Conservation (phyloP, 1,284 basidiomycete species). For the Papiliotrema laurentii region DNA sequence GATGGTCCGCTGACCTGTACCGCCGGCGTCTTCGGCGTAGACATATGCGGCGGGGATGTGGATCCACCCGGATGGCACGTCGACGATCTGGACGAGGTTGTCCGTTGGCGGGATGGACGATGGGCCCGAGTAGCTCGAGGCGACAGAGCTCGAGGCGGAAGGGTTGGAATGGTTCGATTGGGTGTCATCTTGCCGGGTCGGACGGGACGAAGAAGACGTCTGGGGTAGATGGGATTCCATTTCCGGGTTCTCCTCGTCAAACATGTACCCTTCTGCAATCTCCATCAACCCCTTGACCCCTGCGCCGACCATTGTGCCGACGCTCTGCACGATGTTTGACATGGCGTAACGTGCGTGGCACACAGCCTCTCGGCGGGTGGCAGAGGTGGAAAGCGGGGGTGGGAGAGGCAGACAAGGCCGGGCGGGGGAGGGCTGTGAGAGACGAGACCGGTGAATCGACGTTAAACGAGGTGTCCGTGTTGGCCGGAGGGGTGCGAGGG, state of each 20-base stretch:
- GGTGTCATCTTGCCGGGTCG: constrained; percentile 6
- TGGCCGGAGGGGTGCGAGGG: not conserved
- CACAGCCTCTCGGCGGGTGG: not conserved
- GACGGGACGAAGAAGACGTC: not conserved
- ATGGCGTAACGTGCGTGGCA: constrained; percentile 10
- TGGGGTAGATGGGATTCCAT: not conserved
- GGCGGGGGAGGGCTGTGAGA: too few relatives aligned
- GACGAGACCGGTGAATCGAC: too few relatives aligned
- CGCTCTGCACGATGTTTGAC: constrained; percentile 30
- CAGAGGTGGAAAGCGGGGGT: not conserved
- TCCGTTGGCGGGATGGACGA: constrained; percentile 9
- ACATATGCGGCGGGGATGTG: constrained; percentile 44
- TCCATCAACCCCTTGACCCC: constrained; percentile 38
- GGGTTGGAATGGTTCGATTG: constrained; percentile 1
- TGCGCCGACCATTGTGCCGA: constrained; percentile 35
- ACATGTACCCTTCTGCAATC: constrained; percentile 26
- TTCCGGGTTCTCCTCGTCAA: not conserved
- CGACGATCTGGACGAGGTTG: constrained; percentile 29
- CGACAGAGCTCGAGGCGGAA: constrained; percentile 1
- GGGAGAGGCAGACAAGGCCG: too few relatives aligned
- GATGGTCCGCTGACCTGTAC: constrained; percentile 26
- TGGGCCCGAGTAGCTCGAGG: constrained; percentile 5
- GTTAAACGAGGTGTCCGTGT: too few relatives aligned
- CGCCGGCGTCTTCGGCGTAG: constrained; percentile 27
- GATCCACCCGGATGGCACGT: constrained; percentile 45